Evolutionary conservation across 2,329 filamentous ascomycete species (phyloP).

Genomic region (Geoglossum cookeanum): DNA sequence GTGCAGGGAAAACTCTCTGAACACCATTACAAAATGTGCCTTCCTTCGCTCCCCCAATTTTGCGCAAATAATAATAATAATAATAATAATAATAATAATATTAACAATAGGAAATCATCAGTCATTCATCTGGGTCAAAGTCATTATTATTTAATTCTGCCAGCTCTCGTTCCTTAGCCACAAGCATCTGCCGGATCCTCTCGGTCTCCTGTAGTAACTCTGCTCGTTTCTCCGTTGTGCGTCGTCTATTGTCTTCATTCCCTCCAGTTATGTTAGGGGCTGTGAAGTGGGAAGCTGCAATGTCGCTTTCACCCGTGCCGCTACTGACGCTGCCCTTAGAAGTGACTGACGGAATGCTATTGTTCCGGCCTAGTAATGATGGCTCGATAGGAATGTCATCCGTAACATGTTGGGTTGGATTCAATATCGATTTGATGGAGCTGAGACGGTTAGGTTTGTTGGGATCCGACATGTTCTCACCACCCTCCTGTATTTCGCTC

Average conservation of each 20-base stretch:
- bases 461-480: conserved; percentile 11
- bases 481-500: conserved; percentile 23
- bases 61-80: background rate
- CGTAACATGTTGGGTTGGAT: conserved; percentile 26
- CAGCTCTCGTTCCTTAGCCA: conserved; percentile 56
- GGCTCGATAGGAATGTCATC: conserved; percentile 24
- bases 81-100: background rate
- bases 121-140: background rate
- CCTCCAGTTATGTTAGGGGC: conserved; percentile 4
- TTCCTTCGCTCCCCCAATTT: background rate
- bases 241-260: background rate
- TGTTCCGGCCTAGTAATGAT: conserved; percentile 16
- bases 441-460: background rate
- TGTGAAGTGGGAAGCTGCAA: background rate
- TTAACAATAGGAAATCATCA: background rate
- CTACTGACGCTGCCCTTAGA: conserved; percentile 16
- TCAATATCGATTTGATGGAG: conserved; percentile 55
- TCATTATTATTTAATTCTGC: conserved; percentile 25
- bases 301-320: conserved; percentile 7
- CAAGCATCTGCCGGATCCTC: conserved; percentile 51
- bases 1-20: background rate
- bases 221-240: conserved; percentile 35
- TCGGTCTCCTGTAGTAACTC: conserved; percentile 56
- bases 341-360: background rate
- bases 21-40: conserved; percentile 11